These are phyloP conservation scores for Phtheirospermum japonicum DNA, from an alignment of 257 asterid species.

Conservation along the genomic window DNA sequence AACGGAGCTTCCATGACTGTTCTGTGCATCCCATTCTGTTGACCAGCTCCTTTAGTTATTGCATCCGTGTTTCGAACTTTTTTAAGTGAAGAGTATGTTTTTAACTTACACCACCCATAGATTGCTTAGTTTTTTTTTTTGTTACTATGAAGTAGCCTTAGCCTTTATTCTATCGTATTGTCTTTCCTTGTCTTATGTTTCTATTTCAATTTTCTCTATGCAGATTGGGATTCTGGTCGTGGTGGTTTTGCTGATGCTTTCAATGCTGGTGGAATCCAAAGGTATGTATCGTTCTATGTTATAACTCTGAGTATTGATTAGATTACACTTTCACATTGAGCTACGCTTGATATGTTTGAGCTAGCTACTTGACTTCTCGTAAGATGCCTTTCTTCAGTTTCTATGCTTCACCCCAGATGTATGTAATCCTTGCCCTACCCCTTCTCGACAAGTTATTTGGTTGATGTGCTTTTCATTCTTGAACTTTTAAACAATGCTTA, in stretches of 20 bases:
- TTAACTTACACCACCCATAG: not conserved
- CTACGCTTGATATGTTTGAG: conserved; percentile 13
- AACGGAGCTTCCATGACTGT: too few species aligned
- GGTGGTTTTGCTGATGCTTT: conserved; percentile 64
- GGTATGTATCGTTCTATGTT: conserved; percentile 40
- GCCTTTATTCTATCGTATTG: not conserved
- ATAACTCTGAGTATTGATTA: conserved; percentile 10
- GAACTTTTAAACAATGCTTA: conserved; percentile 9
- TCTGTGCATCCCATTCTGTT: not conserved
- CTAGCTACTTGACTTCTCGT: conserved; percentile 18
- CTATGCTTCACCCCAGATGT: too few species aligned
- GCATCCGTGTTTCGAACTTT: not conserved
- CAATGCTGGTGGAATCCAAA: conserved; percentile 56
- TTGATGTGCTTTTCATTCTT: conserved; percentile 17
- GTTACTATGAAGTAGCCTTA: not conserved
- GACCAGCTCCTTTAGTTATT: not conserved
- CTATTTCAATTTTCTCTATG: conserved; percentile 19
- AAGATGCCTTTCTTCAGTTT: not conserved
- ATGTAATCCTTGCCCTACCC: conserved; percentile 16
- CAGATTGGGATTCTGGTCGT: conserved; percentile 88
- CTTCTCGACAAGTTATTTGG: conserved; percentile 15
- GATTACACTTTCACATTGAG: conserved; percentile 11
- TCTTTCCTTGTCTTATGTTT: conserved; percentile 4
- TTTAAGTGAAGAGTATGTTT: not conserved
- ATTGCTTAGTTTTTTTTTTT: conserved; percentile 1